A percentile compares a stretch with the other conserved stretches of the same genome.
Conservation (phyloP, 2,329 filamentous ascomycete genomes). For the Neoarthrinium moseri region DNA sequence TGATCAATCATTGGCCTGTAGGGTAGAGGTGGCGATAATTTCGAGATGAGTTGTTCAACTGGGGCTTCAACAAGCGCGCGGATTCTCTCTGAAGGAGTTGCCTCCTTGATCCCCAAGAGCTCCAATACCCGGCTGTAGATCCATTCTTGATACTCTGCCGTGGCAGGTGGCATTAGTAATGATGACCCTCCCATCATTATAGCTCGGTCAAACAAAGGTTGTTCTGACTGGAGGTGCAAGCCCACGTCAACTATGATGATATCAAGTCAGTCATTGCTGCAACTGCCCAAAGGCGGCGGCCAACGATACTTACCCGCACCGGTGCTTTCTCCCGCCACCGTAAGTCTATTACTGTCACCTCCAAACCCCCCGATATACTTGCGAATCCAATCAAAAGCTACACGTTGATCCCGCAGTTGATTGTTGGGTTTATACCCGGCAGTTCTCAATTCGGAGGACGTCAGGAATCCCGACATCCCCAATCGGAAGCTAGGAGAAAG, state of each 20-base stretch:
- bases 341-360: not conserved
- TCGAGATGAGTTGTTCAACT: too few species aligned
- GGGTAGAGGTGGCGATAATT: too few species aligned
- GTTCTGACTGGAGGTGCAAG: not conserved
- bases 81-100: not conserved
- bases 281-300: not conserved
- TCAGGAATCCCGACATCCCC: not conserved
- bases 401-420: not conserved
- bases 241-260: not conserved
- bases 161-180: not conserved
- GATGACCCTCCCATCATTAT: not conserved
- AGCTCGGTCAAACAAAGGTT: not conserved
- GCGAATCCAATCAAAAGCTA: not conserved
- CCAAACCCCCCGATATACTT: conserved; percentile 1
- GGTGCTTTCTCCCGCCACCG: not conserved
- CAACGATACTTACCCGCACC: not conserved
- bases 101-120: not conserved
- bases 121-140: not conserved
- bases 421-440: not conserved
- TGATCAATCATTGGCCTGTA: too few species aligned
- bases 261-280: not conserved
- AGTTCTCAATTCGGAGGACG: not conserved
- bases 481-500: too few species aligned
- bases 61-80: too few species aligned
- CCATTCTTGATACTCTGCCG: not conserved